Base-by-base conservation (phyloP, 331 rosid genomes). In the Malus hybrid region DNA sequence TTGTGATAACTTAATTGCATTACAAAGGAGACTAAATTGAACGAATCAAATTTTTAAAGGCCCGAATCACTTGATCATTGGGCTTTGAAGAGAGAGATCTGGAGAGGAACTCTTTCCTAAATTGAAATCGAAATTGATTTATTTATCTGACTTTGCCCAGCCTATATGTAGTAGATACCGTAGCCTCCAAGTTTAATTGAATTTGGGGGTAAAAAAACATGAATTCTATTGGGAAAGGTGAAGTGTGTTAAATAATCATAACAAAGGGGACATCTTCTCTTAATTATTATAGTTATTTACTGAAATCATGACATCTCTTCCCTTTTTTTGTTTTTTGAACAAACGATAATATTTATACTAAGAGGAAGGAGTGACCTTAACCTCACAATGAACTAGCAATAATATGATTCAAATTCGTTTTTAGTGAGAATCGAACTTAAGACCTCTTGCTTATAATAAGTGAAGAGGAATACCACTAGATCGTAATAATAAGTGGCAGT, bases 141-240 rank as follows among this genome's bases (percentile, higher is more conserved):
- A 15, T 50, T 13, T 50, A 12, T 12, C 56, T 50, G 56, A 39
- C 13, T 9, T 39, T 8, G 46, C 46, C 46, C 19, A 5, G 56
- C 2, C 18, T 50, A 50, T 12, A 27, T 28, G 4, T 22, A 52
- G 46, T 64, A 18, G 57, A 11, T 36, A 56, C 70, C 76, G 57
- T 76, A 71, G 70, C 74, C 68, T 71, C 76, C 74, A 76, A 79
- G 36, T 31, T 8, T 34, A 13, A 8, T 29, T 7, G 22, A 13
- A 63, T 63, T 29, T 12, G n/a, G n/a, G 5, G 68, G 48, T 15
- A 77, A 84, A 86, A 76, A 44, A 65, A 7, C 55, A 64, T 6
- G 36, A 32, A 59, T 86, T 69, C 84, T 71, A 75, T 27, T 52
- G 76, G 83, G 83, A 83, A 78, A 28, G 22, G 60, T 46, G 56